Evolutionary conservation across 2,329 filamentous ascomycete genomes (phyloP).

Genomic region (Camillea tinctor): DNA sequence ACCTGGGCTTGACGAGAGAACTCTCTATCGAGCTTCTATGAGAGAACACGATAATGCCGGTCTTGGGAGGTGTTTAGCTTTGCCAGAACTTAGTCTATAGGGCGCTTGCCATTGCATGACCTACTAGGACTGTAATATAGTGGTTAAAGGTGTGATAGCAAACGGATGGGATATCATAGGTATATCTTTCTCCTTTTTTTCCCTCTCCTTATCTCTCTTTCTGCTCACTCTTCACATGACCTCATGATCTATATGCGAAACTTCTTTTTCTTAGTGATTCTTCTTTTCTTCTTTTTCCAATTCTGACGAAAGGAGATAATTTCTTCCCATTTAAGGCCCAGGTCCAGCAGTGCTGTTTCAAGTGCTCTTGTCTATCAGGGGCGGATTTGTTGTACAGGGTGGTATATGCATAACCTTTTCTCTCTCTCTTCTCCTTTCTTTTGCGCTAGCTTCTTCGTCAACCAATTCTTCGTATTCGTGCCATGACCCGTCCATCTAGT

Average conservation of each 20-base stretch:
- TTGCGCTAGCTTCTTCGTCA: background rate
- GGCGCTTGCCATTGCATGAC: slow-evolving; percentile 5
- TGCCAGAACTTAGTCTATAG: slow-evolving; percentile 1
- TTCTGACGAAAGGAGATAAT: background rate
- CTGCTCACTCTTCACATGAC: background rate
- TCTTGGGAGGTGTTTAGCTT: too few species aligned
- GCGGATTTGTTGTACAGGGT: slow-evolving; percentile 17
- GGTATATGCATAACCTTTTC: slow-evolving; percentile 5
- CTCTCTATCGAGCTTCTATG: too few species aligned
- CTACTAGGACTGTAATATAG: slow-evolving; percentile 12
- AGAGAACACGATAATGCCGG: background rate
- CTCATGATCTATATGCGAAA: background rate
- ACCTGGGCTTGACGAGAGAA: too few species aligned
- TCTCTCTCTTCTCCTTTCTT: slow-evolving; percentile 2
- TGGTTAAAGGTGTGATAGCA: slow-evolving; percentile 5
- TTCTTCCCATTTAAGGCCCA: slow-evolving; percentile 14
- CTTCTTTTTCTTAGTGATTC: background rate
- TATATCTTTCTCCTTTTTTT: background rate
- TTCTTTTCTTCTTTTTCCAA: background rate
- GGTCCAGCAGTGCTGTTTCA: slow-evolving; percentile 10
- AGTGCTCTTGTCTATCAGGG: background rate
- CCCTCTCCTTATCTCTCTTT: background rate
- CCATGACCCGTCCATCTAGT: background rate
- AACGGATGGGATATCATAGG: background rate
- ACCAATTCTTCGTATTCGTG: slow-evolving; percentile 1